Conservation (phyloP, 768 basidiomycete species). For the Lepiota venenata region DNA sequence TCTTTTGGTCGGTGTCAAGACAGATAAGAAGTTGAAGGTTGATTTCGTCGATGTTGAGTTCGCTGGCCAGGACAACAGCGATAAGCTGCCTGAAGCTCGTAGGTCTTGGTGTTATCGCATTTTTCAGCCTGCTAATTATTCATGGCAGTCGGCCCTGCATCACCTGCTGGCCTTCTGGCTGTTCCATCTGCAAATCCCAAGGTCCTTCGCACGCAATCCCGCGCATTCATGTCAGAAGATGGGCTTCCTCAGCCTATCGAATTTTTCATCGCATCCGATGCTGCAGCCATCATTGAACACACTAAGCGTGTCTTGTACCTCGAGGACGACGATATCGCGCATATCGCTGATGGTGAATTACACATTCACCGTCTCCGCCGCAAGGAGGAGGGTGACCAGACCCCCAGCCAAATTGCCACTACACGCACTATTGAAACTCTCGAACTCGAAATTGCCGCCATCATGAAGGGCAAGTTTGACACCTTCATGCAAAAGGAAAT, state of each 20-base stretch:
- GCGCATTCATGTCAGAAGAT: slow-evolving; percentile 98
- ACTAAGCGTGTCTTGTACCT: slow-evolving; percentile 98
- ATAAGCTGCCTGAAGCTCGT: slow-evolving; percentile 37
- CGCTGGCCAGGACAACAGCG: slow-evolving; percentile 62
- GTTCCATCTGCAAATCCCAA: slow-evolving; percentile 68
- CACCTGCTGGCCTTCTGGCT: slow-evolving; percentile 58
- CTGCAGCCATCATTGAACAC: slow-evolving; percentile 94
- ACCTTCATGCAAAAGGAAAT: slow-evolving; percentile 99
- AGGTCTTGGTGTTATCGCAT: slow-evolving; percentile 19
- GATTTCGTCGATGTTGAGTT: slow-evolving; percentile 99
- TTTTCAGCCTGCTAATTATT: slow-evolving; percentile 7
- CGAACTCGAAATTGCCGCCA: slow-evolving; percentile 98
- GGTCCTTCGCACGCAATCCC: slow-evolving; percentile 89
- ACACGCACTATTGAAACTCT: slow-evolving; percentile 97
- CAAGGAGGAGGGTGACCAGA: slow-evolving; percentile 67
- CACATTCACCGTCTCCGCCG: slow-evolving; percentile 98
- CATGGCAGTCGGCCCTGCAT: slow-evolving; percentile 40
- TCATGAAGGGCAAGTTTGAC: slow-evolving; percentile 99
- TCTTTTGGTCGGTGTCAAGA: slow-evolving; percentile 96
- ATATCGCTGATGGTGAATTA: slow-evolving; percentile 94
- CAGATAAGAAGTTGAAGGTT: slow-evolving; percentile 99
- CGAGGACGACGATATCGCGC: slow-evolving; percentile 98
- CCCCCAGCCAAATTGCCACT: slow-evolving; percentile 56
- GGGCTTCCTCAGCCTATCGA: slow-evolving; percentile 98
- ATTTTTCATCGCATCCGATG: slow-evolving; percentile 98